Conservation (phyloP, 2,329 filamentous ascomycete genomes). For the Colletotrichum sansevieriae region DNA sequence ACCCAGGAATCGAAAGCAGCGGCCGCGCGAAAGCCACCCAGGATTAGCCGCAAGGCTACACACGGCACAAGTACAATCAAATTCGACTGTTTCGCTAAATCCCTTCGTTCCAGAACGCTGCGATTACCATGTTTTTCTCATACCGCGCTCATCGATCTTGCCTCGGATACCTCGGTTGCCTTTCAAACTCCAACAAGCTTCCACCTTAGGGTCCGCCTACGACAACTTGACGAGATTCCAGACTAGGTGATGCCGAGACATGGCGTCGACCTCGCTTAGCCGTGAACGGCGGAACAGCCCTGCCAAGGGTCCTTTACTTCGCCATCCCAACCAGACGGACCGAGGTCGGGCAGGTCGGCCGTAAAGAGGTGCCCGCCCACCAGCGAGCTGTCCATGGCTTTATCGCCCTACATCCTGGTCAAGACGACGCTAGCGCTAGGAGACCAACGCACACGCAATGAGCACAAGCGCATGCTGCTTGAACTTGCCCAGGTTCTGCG, state of each 20-base stretch:
- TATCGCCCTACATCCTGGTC: no score
- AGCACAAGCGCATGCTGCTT: conserved; percentile 1
- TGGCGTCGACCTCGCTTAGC: conserved; percentile 8
- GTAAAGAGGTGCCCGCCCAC: conserved; percentile 4
- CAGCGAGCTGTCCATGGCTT: no score
- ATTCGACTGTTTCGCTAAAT: neutral
- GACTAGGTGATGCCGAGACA: neutral
- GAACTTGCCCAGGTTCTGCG: neutral
- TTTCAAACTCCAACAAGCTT: neutral
- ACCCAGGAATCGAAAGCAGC: conserved; percentile 7
- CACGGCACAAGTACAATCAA: neutral
- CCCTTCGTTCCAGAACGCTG: neutral
- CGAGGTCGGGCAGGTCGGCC: conserved; percentile 14
- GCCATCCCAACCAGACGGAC: neutral
- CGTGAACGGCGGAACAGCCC: conserved; percentile 8
- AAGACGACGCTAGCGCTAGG: neutral
- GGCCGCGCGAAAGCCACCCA: conserved; percentile 1
- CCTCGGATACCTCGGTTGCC: neutral
- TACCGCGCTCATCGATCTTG: conserved; percentile 13
- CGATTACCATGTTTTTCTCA: neutral
- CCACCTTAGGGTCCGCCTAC: conserved; percentile 6
- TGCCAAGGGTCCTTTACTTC: conserved; percentile 15
- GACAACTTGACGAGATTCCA: conserved; percentile 16
- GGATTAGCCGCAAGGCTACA: neutral
- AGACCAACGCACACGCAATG: neutral